Percentiles rank a stretch among this genome's conserved stretches.
phyloP scores from a whole-genome alignment of 805 yeast species.

The Lipomyces spencermartinsiae region DNA sequence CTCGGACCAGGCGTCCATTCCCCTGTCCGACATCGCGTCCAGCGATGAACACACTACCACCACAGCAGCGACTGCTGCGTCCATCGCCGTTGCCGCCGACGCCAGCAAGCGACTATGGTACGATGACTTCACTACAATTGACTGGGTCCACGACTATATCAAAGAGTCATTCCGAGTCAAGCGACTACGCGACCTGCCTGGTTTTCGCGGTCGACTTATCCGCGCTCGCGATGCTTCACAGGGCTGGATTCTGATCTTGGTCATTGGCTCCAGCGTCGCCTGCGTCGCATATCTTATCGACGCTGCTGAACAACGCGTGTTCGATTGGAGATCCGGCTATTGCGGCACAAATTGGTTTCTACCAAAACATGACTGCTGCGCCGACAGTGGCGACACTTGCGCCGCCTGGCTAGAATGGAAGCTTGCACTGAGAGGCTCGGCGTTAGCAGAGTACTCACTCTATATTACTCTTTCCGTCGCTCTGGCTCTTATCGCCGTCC shows the following conservation, averaged over 20 bases:
- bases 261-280: slow-evolving; percentile 56
- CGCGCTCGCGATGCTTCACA: slow-evolving; percentile 51
- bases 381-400: slow-evolving; percentile 42
- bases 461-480: slow-evolving; percentile 25
- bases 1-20: background rate
- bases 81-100: background rate
- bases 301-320: slow-evolving; percentile 54
- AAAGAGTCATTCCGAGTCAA: slow-evolving; percentile 53
- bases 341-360: slow-evolving; percentile 55
- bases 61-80: background rate
- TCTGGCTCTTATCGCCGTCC: slow-evolving; percentile 46
- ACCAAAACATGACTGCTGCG: slow-evolving; percentile 54
- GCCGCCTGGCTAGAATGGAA: slow-evolving; percentile 49
- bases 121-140: slow-evolving; percentile 67
- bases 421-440: slow-evolving; percentile 26
- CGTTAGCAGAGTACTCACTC: slow-evolving; percentile 47
- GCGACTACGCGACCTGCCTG: slow-evolving; percentile 48
- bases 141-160: slow-evolving; percentile 61
- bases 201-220: slow-evolving; percentile 45
- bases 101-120: slow-evolving; percentile 44
- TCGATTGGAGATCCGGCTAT: slow-evolving; percentile 60
- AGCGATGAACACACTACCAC: background rate
- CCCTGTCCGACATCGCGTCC: background rate
- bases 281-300: slow-evolving; percentile 59
- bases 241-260: slow-evolving; percentile 58